Evolutionary conservation across 495 filamentous ascomycete genomes (phyloP), one percentile per base, ranked within the genome.

Genomic region (Eremomyces bilateralis): DNA sequence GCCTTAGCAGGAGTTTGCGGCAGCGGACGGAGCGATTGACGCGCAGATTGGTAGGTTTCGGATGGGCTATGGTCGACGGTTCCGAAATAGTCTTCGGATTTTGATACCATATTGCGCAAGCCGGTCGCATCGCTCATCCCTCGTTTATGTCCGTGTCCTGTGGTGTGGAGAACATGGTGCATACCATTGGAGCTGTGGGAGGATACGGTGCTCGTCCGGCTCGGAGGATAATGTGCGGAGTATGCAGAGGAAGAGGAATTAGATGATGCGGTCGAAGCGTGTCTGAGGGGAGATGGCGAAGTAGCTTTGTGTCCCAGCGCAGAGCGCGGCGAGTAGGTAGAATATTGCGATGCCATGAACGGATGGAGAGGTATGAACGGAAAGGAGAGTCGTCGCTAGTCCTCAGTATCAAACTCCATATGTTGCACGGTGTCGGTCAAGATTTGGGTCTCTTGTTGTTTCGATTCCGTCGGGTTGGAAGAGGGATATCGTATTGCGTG

Each of bases 1-100:
- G n/a, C n/a, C n/a, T n/a, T n/a, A n/a, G n/a, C n/a, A n/a, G n/a
- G n/a, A n/a, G n/a, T n/a, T n/a, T n/a, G n/a, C n/a, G n/a, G n/a
- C n/a, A 84, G 64, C 16, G 81, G 77, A 42, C 80, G 67, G 36
- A 90, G 57, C 8, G 79, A 82, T 43, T 80, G 74, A 13, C 81
- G 73, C 25, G 73, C 66, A 38, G 59, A 71, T 41, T 69, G 71
- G 51, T 82, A 88, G 41, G 64, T 50, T 29, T 55, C 58, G 46
- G 71, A 56, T 38, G 60, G 47, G 49, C 63, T 56, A 53, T 53
- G n/a, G n/a, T n/a, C n/a, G n/a, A n/a, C 20, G 50, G 49, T 29
- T 41, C 42, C 31, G 48, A 61, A 40, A 44, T 54, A 51, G 49
- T 53, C 42, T 52, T 48, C 47, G n/a, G 54, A 44, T 20, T 51